Evolutionary conservation across 495 filamentous ascomycete species (phyloP).

Genomic region (Clohesyomyces aquaticus): DNA sequence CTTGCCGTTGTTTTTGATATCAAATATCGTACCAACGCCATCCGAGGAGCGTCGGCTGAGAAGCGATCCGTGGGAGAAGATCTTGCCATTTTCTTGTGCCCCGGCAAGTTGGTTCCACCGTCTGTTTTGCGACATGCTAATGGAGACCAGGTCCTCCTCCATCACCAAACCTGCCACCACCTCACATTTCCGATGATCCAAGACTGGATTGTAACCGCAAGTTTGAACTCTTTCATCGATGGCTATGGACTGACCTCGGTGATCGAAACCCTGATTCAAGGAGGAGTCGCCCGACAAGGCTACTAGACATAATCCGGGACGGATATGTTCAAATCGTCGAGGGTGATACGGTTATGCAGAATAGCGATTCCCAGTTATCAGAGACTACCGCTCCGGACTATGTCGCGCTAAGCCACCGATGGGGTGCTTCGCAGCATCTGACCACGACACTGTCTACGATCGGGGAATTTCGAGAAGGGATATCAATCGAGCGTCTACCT

Average conservation of each 20-base stretch:
- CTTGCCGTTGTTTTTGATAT: not conserved
- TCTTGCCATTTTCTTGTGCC: not conserved
- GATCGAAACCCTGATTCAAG: not conserved
- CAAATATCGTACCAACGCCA: not conserved
- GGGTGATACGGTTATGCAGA: no score
- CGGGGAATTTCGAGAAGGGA: not conserved
- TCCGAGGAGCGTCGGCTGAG: not conserved
- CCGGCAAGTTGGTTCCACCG: not conserved
- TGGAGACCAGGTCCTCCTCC: not conserved
- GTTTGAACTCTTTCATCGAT: not conserved
- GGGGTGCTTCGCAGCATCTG: constrained; percentile 12
- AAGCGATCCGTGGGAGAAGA: not conserved
- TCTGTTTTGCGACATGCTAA: not conserved
- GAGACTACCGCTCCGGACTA: constrained; percentile 4
- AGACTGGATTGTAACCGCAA: not conserved
- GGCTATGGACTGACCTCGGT: not conserved
- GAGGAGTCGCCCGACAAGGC: not conserved
- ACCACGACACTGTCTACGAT: not conserved
- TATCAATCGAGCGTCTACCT: constrained; percentile 4
- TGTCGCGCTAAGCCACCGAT: constrained; percentile 32
- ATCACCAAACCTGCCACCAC: not conserved
- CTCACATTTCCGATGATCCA: not conserved
- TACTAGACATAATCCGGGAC: not conserved
- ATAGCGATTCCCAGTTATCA: no score
- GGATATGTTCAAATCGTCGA: not conserved